A percentile compares a stretch with the other conserved stretches of the same genome.
Conservation (phyloP, 1,284 basidiomycete species). For the Sporisorium scitamineum region DNA sequence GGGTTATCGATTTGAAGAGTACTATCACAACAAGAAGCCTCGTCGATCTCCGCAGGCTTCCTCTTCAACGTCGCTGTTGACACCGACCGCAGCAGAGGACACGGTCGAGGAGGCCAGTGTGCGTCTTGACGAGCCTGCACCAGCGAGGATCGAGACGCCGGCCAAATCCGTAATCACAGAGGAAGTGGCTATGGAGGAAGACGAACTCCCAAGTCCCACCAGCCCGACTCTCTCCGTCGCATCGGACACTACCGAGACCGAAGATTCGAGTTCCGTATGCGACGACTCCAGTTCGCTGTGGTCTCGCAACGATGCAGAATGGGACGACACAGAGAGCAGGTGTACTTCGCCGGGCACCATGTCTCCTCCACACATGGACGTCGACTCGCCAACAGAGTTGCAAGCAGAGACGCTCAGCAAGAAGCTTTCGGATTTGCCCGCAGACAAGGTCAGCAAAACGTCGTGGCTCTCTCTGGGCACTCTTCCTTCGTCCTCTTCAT, state of each 20-base stretch:
- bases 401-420: conserved; percentile 25
- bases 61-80: background rate
- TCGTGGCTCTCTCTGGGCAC: conserved; percentile 30
- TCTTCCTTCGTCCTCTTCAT: conserved; percentile 20
- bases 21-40: conserved; percentile 36
- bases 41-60: conserved; percentile 11
- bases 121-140: conserved; percentile 39
- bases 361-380: conserved; percentile 33
- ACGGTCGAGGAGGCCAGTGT: conserved; percentile 36
- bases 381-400: conserved; percentile 3
- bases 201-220: conserved; percentile 16
- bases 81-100: conserved; percentile 1
- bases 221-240: conserved; percentile 28
- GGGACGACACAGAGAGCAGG: conserved; percentile 22
- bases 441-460: conserved; percentile 2
- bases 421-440: conserved; percentile 24
- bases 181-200: conserved; percentile 8
- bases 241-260: conserved; percentile 25
- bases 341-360: conserved; percentile 39
- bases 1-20: conserved; percentile 48
- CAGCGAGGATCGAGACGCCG: conserved; percentile 19
- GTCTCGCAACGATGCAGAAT: conserved; percentile 24
- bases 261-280: conserved; percentile 25
- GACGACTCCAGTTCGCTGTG: conserved; percentile 43
- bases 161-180: background rate